Base-by-base conservation (phyloP, 768 basidiomycete genomes). In the Amanita pseudoporphyria region DNA sequence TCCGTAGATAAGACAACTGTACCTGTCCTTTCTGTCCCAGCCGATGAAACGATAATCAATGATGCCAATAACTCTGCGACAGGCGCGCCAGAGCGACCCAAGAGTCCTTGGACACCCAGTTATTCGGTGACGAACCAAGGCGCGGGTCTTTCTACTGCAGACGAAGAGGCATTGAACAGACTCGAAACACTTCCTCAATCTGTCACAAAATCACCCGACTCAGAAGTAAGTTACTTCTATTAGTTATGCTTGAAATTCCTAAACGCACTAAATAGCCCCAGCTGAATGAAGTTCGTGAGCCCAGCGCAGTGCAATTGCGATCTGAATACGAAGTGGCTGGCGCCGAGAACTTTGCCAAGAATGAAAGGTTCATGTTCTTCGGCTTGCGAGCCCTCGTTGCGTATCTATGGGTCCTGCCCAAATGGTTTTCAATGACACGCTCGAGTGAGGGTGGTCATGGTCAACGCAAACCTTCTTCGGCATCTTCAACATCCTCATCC, bases 391-490 rank as follows among this genome's bases (percentile, higher is more conserved):
- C 49, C 31, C 33, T 50, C 14, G 49, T 44, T 7, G 46, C 41
- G 9, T 53, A 50, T 43, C 21, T 50, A 26, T 46, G 45, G 45
- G 45, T 33, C 19, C 22, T 41, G 33, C 41, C 21, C 31, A 38
- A 52, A 45, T 26, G 42, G 30, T 10, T 37, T 14, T 40, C 37
- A 39, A 53, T 37, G 47, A 41, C 22, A 55, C 63, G 21, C 41
- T 60, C 16, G 45, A n/a, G n/a, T n/a, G n/a, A n/a, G n/a, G n/a
- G n/a, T n/a, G 76, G 43, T 64, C 71, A n/a, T 74, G 76, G 57
- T 77, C 78, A 9, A 73, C 74, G 22, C 10, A 35, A 37, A 22
- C 10, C 45, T 9, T n/a, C n/a, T n/a, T 47, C 45, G 5, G 26
- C 44, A n/a, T 45, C 43, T n/a, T 44, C 28, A 1, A n/a, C 45